These are phyloP conservation scores for Lanmaoa rubissima DNA, from an alignment of 768 basidiomycete genomes.

Conservation along the genomic window DNA sequence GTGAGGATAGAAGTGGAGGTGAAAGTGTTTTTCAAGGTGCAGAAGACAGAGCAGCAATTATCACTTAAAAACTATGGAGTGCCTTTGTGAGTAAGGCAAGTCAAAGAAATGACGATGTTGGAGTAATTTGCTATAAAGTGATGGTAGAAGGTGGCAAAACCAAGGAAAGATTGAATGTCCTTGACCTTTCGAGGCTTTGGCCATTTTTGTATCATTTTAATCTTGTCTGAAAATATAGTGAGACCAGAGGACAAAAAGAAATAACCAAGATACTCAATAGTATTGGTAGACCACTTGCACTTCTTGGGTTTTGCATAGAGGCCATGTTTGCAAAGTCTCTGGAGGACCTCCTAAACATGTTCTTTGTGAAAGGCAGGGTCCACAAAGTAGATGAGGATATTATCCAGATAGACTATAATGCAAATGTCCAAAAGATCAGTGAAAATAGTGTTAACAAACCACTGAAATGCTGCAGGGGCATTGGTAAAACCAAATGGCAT, in stretches of 20 bases:
- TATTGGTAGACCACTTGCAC: not conserved
- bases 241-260: not conserved
- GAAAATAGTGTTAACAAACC: too few relatives aligned
- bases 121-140: not conserved
- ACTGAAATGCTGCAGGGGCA: too few relatives aligned
- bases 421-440: too few relatives aligned
- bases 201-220: not conserved
- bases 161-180: not conserved
- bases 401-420: too few relatives aligned
- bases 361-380: not conserved
- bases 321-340: not conserved
- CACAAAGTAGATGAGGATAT: too few relatives aligned
- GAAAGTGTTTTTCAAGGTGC: too few relatives aligned
- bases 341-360: not conserved
- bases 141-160: not conserved
- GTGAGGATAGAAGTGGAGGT: too few relatives aligned
- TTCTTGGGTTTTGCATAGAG: not conserved
- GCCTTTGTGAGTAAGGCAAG: not conserved
- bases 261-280: not conserved
- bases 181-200: not conserved
- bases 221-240: not conserved
- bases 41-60: too few relatives aligned
- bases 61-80: not conserved
- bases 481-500: too few relatives aligned
- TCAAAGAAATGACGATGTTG: not conserved